Conservation (phyloP, 106 monocot species). For the Dioscorea alata region DNA sequence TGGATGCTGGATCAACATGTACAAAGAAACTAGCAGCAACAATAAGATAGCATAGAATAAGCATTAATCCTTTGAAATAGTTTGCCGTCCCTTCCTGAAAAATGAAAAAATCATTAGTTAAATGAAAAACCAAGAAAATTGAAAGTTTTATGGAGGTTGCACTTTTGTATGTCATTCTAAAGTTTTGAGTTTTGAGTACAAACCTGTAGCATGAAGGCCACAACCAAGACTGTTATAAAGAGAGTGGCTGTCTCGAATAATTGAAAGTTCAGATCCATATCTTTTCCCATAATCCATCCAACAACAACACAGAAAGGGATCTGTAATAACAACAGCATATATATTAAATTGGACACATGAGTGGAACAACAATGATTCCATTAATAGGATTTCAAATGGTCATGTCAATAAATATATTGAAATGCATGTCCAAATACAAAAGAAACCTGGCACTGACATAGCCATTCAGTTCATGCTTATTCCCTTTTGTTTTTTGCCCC, state of each 20-base stretch:
- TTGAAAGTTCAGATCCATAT: slow-evolving; percentile 93
- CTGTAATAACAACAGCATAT: slow-evolving; percentile 30
- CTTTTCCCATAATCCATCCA: slow-evolving; percentile 83
- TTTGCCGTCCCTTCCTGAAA: slow-evolving; percentile 75
- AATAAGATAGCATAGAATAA: slow-evolving; percentile 74
- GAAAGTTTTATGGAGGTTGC: neutral
- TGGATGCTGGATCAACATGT: slow-evolving; percentile 57
- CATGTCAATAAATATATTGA: too few species aligned
- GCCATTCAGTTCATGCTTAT: too few species aligned
- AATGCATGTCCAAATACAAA: too few species aligned
- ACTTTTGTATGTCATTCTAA: too few species aligned
- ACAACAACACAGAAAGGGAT: slow-evolving; percentile 94
- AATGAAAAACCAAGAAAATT: neutral
- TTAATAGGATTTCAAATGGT: too few species aligned
- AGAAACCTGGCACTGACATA: too few species aligned
- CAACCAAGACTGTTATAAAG: slow-evolving; percentile 86
- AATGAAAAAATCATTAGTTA: neutral
- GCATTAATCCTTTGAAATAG: slow-evolving; percentile 82
- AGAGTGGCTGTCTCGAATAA: slow-evolving; percentile 87
- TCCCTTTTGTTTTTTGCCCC: too few species aligned
- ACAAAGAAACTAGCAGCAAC: slow-evolving; percentile 78
- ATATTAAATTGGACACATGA: neutral
- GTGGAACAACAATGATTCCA: too few species aligned
- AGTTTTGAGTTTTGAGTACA: neutral
- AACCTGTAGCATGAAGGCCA: slow-evolving; percentile 93